Conservation (phyloP, 768 basidiomycete genomes). For the Trametes meyenii region DNA sequence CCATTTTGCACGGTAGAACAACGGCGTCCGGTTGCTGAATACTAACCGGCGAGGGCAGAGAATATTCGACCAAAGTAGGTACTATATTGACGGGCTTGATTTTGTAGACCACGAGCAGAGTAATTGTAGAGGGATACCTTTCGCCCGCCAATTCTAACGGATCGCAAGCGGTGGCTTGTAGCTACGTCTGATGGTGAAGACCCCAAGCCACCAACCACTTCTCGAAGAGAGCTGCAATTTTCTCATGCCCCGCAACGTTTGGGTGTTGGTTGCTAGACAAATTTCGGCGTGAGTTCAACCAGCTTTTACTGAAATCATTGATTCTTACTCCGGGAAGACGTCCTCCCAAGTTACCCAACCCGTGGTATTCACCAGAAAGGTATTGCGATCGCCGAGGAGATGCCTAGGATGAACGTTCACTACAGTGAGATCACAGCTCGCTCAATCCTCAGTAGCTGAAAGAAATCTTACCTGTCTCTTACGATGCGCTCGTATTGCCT, state of each 20-base stretch:
- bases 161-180: too few species aligned
- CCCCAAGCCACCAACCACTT: conserved; percentile 53
- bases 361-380: conserved; percentile 57
- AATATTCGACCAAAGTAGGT: background rate
- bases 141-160: too few species aligned
- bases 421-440: background rate
- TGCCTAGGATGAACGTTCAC: background rate
- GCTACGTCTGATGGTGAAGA: conserved; percentile 31
- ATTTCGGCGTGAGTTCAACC: too few species aligned
- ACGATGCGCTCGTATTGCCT: conserved; percentile 52
- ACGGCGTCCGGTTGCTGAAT: background rate
- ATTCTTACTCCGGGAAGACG: conserved; percentile 48
- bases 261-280: conserved; percentile 50
- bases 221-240: conserved; percentile 50
- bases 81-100: too few species aligned
- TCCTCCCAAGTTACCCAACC: conserved; percentile 57
- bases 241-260: conserved; percentile 47
- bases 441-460: too few species aligned
- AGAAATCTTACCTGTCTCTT: conserved; percentile 28
- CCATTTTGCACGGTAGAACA: conserved; percentile 17
- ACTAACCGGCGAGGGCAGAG: background rate
- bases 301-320: background rate
- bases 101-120: too few species aligned
- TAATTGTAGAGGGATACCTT: too few species aligned
- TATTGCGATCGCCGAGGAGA: conserved; percentile 47